Percentiles rank a stretch among this genome's conserved stretches.
Conservation (phyloP, 169 alveolate genomes). For the Plasmodium vivax region DNA sequence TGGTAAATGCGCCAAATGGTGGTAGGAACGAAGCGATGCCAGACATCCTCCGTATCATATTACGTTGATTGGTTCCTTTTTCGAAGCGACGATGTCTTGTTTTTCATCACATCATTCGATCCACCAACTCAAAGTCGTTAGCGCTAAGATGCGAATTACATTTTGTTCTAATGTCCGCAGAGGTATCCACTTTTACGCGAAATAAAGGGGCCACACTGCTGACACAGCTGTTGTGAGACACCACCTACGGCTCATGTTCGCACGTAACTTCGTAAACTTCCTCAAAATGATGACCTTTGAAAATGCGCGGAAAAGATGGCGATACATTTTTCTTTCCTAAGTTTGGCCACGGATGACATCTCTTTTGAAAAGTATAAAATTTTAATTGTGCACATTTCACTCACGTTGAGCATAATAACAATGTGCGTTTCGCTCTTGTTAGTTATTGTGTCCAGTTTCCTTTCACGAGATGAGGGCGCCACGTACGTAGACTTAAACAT, state of each 20-base stretch:
- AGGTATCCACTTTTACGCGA: not conserved
- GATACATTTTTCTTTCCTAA: not conserved
- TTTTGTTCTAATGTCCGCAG: not conserved
- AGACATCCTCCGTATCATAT: not conserved
- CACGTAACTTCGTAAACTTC: not conserved
- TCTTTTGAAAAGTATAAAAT: slow-evolving; percentile 6
- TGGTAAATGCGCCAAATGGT: not conserved
- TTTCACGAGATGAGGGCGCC: slow-evolving; percentile 10
- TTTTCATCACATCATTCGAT: not conserved
- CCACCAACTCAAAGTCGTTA: not conserved
- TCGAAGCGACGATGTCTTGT: not conserved
- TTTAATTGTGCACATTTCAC: slow-evolving; percentile 15
- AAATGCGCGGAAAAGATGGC: not conserved
- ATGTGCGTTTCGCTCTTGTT: slow-evolving; percentile 13
- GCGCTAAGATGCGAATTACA: not conserved
- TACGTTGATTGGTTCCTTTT: not conserved
- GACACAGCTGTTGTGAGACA: not conserved
- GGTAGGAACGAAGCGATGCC: not conserved
- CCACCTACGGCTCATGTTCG: not conserved
- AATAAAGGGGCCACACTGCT: not conserved
- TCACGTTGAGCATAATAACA: slow-evolving; percentile 38
- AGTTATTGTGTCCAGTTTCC: slow-evolving; percentile 6
- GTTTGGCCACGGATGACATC: not conserved
- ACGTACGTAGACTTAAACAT: slow-evolving; percentile 34
- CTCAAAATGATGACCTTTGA: not conserved